phyloP scores from a whole-genome alignment of 2,329 filamentous ascomycete species.

The Samsoniella hepiali region DNA sequence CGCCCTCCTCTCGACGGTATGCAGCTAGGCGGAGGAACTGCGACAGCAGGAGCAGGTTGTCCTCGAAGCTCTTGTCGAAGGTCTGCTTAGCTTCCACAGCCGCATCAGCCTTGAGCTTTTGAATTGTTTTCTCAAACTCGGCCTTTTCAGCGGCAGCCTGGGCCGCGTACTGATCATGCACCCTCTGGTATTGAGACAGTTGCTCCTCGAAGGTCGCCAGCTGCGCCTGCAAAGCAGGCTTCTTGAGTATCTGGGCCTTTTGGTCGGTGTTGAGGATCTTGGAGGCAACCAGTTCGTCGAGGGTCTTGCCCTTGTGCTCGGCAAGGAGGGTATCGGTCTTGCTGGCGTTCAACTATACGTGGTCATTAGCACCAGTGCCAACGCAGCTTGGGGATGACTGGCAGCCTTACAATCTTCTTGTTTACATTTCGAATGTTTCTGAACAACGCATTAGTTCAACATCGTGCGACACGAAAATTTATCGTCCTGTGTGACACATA shows the following conservation, averaged over 20 bases:
- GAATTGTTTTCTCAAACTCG: conserved; percentile 57
- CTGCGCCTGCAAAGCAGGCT: conserved; percentile 67
- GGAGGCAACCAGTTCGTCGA: conserved; percentile 68
- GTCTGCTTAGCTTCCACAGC: conserved; percentile 50
- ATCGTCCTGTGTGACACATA: conserved; percentile 42
- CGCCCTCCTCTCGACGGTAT: conserved; percentile 68
- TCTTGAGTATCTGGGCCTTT: conserved; percentile 73
- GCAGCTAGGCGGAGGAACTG: conserved; percentile 80
- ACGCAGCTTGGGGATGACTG: conserved; percentile 16
- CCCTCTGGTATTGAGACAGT: conserved; percentile 68
- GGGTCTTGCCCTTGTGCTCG: conserved; percentile 65
- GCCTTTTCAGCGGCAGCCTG: conserved; percentile 57
- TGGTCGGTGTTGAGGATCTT: conserved; percentile 80
- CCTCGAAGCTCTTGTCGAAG: conserved; percentile 54
- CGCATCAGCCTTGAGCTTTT: conserved; percentile 54
- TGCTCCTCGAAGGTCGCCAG: conserved; percentile 71
- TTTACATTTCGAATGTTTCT: conserved; percentile 88
- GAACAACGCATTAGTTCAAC: conserved; percentile 9
- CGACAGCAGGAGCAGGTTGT: conserved; percentile 67
- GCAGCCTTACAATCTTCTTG: conserved; percentile 81
- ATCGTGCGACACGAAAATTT: neutral
- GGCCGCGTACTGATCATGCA: conserved; percentile 67
- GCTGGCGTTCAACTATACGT: conserved; percentile 59
- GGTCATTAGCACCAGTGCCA: conserved; percentile 3
- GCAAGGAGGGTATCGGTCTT: conserved; percentile 69